phyloP scores from a whole-genome alignment of 306 rosid genomes.

The Lotus japonicus region DNA sequence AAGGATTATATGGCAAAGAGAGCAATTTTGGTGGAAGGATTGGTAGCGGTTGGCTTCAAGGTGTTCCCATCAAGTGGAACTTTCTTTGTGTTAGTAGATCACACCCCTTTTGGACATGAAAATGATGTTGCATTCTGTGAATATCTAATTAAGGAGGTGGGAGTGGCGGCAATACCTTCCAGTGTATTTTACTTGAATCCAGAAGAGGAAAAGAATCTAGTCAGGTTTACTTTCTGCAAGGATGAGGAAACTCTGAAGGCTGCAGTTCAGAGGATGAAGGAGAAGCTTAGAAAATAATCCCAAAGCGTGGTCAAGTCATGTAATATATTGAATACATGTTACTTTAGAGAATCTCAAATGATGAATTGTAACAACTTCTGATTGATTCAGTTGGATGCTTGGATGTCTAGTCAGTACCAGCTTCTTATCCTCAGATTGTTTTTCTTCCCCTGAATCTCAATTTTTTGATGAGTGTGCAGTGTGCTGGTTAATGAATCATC shows the following conservation, averaged over 20 bases:
- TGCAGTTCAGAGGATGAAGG: conserved; percentile 77
- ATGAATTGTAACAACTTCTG: neutral
- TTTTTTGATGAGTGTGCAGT: neutral
- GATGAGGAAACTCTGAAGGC: conserved; percentile 71
- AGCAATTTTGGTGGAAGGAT: conserved; percentile 70
- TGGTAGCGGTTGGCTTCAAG: conserved; percentile 69
- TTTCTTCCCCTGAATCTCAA: neutral
- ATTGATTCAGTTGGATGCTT: neutral
- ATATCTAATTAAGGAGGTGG: conserved; percentile 75
- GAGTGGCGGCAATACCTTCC: conserved; percentile 82
- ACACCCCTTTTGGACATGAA: conserved; percentile 75
- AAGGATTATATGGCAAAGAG: conserved; percentile 68
- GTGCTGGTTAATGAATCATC: too few species aligned
- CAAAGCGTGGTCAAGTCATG: neutral
- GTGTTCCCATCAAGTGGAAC: conserved; percentile 76
- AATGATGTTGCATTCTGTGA: conserved; percentile 77
- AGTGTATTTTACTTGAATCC: conserved; percentile 80
- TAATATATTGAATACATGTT: conserved; percentile 35
- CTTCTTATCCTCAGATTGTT: neutral
- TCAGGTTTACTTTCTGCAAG: conserved; percentile 83
- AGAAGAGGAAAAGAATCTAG: conserved; percentile 79
- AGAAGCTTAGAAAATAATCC: conserved; percentile 51
- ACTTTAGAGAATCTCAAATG: conserved; percentile 24
- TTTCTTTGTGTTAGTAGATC: conserved; percentile 74
- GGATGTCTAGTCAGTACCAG: neutral